Percentiles rank a stretch among this genome's conserved stretches.
Evolutionary conservation across 768 basidiomycete genomes (phyloP).

Genomic region (Xanthoconium purpureum): DNA sequence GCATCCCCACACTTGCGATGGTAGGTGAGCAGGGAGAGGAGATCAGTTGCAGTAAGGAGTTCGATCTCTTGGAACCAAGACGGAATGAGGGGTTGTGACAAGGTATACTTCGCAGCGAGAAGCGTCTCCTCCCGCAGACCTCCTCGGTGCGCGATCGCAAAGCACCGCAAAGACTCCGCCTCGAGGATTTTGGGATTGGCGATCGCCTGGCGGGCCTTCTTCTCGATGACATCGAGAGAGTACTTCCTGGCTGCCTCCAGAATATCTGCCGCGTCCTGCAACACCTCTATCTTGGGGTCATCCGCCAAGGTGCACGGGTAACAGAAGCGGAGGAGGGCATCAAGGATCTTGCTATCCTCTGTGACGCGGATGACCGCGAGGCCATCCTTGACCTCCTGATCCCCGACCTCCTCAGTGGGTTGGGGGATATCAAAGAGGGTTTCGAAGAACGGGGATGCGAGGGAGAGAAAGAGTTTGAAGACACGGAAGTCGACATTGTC

Average conservation of each 20-base stretch:
- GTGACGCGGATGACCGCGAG: neutral
- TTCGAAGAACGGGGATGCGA: neutral
- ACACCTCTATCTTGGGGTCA: too few relatives aligned
- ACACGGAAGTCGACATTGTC: neutral
- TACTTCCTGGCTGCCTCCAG: neutral
- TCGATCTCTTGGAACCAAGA: neutral
- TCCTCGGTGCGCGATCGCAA: neutral
- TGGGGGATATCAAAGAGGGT: constrained; percentile 28
- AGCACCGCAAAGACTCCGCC: neutral
- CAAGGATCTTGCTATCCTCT: neutral
- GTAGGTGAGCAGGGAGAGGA: neutral
- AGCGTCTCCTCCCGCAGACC: neutral
- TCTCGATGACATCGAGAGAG: neutral
- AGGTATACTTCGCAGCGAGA: neutral
- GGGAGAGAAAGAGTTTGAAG: neutral
- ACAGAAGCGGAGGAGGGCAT: too few relatives aligned
- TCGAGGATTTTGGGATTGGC: neutral
- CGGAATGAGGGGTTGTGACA: neutral
- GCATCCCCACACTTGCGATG: neutral
- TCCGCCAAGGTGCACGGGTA: too few relatives aligned
- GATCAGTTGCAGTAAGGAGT: neutral
- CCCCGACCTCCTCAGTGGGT: constrained; percentile 2
- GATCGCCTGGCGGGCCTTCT: neutral
- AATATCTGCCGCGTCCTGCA: too few relatives aligned
- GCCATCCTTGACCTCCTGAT: neutral